phyloP scores from a whole-genome alignment of 768 basidiomycete species.

The Fibroporia radiculosa region DNA sequence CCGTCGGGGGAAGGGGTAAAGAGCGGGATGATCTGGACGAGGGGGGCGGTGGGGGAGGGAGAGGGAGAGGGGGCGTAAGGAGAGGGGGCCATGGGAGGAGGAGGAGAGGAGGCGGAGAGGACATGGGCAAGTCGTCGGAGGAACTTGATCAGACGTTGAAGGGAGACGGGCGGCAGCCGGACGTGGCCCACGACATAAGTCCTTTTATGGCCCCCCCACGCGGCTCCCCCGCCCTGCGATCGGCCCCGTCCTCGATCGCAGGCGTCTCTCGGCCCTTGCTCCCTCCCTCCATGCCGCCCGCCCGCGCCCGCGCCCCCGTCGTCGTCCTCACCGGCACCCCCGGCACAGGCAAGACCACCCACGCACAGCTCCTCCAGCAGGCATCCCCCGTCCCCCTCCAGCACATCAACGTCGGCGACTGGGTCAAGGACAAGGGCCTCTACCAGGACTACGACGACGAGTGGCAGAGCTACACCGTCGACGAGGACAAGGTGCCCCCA shows the following conservation, averaged over 20 bases:
- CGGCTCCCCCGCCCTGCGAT: background rate
- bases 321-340: constrained; percentile 89
- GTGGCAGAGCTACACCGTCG: constrained; percentile 91
- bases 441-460: constrained; percentile 87
- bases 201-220: constrained; percentile 4
- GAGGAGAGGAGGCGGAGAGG: background rate
- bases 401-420: constrained; percentile 87
- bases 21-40: background rate
- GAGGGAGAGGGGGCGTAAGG: constrained; percentile 8
- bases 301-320: constrained; percentile 36
- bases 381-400: constrained; percentile 62
- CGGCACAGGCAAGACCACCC: constrained; percentile 94
- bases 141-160: constrained; percentile 7
- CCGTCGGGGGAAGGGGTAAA: constrained; percentile 3
- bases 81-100: background rate
- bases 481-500: constrained; percentile 84
- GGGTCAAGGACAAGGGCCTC: constrained; percentile 75
- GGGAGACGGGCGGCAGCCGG: too few relatives aligned
- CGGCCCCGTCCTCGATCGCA: background rate
- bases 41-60: constrained; percentile 3
- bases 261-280: constrained; percentile 6
- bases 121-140: background rate
- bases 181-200: too few relatives aligned
- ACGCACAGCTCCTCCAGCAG: constrained; percentile 74
- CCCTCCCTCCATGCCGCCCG: constrained; percentile 1